phyloP scores from a whole-genome alignment of 2,329 filamentous ascomycete species.

The Arachnopeziza araneosa region DNA sequence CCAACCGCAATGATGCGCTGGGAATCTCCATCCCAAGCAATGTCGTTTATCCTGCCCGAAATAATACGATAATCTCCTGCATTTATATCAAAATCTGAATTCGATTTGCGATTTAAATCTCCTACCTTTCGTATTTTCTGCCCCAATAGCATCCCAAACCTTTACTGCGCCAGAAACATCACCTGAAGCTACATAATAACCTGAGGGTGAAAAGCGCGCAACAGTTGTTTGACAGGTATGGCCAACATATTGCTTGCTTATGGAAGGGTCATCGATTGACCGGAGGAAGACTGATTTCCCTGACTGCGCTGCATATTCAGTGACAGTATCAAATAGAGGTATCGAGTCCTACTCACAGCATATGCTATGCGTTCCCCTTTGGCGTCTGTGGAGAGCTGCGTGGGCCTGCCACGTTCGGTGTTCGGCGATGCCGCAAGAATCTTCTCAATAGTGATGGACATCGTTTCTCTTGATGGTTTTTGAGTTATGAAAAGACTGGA shows the following conservation, averaged over 20 bases:
- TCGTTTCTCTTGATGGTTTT: conserved; percentile 6
- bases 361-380: conserved; percentile 93
- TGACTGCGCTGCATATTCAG: conserved; percentile 48
- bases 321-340: not conserved
- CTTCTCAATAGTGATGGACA: conserved; percentile 52
- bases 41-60: conserved; percentile 88
- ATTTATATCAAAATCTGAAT: not conserved
- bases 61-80: conserved; percentile 86
- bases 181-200: conserved; percentile 91
- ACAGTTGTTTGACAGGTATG: conserved; percentile 88
- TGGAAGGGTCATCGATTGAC: conserved; percentile 82
- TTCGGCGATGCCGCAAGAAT: conserved; percentile 83
- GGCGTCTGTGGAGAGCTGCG: conserved; percentile 78
- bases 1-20: conserved; percentile 95
- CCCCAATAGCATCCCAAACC: conserved; percentile 89
- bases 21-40: conserved; percentile 96
- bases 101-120: not conserved
- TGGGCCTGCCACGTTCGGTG: conserved; percentile 80
- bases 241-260: conserved; percentile 84
- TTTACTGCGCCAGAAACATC: conserved; percentile 79
- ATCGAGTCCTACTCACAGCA: conserved; percentile 56
- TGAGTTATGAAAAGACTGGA: not conserved
- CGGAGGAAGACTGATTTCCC: conserved; percentile 96
- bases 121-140: conserved; percentile 64
- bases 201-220: conserved; percentile 87